phyloP scores from a whole-genome alignment of 495 filamentous ascomycete genomes.

The Parathielavia appendiculata region DNA sequence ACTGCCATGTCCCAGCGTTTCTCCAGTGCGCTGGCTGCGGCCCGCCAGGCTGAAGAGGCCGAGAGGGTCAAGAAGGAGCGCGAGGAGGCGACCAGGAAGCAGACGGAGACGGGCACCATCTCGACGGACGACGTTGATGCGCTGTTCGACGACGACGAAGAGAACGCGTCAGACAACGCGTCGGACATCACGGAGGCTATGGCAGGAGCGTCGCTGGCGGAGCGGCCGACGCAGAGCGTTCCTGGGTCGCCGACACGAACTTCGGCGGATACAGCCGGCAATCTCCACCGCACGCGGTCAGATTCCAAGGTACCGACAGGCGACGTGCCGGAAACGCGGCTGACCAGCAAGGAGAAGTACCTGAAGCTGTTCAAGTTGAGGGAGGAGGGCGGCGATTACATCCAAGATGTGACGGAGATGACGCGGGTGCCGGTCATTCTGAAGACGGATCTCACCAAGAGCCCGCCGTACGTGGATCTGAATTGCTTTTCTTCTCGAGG shows the following conservation, averaged over 20 bases:
- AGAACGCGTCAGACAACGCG: slow-evolving; percentile 52
- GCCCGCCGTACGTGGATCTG: slow-evolving; percentile 77
- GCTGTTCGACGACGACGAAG: slow-evolving; percentile 81
- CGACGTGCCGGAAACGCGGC: slow-evolving; percentile 65
- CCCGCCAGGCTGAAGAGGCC: slow-evolving; percentile 72
- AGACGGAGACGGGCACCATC: slow-evolving; percentile 88
- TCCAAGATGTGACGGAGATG: slow-evolving; percentile 98
- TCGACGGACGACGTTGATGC: slow-evolving; percentile 86
- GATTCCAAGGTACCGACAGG: slow-evolving; percentile 82
- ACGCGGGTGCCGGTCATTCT: slow-evolving; percentile 91
- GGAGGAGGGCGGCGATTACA: slow-evolving; percentile 91
- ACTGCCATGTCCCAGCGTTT: slow-evolving; percentile 60
- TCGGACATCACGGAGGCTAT: slow-evolving; percentile 82
- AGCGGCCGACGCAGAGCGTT: slow-evolving; percentile 91
- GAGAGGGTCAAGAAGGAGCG: slow-evolving; percentile 72
- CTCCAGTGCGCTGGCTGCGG: slow-evolving; percentile 68
- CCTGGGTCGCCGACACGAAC: slow-evolving; percentile 85
- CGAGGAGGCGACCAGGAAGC: slow-evolving; percentile 81
- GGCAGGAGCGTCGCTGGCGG: slow-evolving; percentile 78
- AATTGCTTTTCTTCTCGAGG: neutral
- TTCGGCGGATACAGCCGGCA: slow-evolving; percentile 58
- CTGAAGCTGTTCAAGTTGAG: slow-evolving; percentile 80
- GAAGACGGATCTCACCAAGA: slow-evolving; percentile 97
- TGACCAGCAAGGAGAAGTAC: slow-evolving; percentile 95
- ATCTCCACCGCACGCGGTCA: slow-evolving; percentile 81